These are phyloP conservation scores for Vachellia pachyceras DNA, from an alignment of 306 rosid genomes.

Conservation along the genomic window DNA sequence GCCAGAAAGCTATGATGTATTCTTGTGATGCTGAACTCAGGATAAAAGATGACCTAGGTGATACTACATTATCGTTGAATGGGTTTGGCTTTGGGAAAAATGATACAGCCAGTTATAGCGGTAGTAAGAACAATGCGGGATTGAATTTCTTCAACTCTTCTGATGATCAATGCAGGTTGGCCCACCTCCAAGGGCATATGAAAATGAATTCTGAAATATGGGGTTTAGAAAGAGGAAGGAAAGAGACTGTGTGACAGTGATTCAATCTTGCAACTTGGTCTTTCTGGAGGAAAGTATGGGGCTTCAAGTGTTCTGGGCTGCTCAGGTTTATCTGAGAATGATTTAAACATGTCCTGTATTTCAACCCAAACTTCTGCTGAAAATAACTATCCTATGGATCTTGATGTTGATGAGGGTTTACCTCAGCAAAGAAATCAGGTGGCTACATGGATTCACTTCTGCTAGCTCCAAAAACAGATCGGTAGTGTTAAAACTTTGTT, in stretches of 20 bases:
- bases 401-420: background rate
- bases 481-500: background rate
- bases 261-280: slow-evolving; percentile 15
- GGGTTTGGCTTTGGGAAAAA: background rate
- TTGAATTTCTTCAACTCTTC: background rate
- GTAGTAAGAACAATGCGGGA: background rate
- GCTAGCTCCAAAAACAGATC: background rate
- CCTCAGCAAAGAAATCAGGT: slow-evolving; percentile 10
- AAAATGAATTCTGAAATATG: background rate
- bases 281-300: background rate
- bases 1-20: background rate
- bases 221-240: background rate
- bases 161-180: slow-evolving; percentile 6
- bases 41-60: background rate
- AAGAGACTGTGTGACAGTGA: background rate
- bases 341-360: background rate
- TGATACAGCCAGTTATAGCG: background rate
- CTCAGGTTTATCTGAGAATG: slow-evolving; percentile 16
- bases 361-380: background rate
- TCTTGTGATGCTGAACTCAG: background rate
- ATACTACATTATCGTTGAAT: background rate
- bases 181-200: background rate
- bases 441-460: slow-evolving; percentile 1
- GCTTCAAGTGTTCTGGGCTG: background rate
- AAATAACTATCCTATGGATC: background rate